Evolutionary conservation across 176 grass and related monocot species (phyloP), one percentile per base, ranked within the genome.

Genomic region (sorghum (Sorghum bicolor)): DNA sequence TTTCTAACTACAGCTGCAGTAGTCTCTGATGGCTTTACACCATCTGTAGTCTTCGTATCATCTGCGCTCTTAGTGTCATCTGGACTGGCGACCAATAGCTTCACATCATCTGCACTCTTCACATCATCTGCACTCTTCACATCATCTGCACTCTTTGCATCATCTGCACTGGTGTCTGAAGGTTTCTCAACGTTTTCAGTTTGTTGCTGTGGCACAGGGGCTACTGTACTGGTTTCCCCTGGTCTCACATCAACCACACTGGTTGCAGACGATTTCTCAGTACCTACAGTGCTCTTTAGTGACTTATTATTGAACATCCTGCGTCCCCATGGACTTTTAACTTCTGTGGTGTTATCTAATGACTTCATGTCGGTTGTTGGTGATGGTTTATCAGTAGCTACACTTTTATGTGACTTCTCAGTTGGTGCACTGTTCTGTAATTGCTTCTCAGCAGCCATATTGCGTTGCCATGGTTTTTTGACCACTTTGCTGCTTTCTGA

Each of bases 391-490:
- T 70, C 77, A 81, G 38, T 52, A 62, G 39, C 6, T 32, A 78
- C 71, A 77, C 32, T 89, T 33, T 69, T 81, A 32, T 85, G 70
- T 70, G 36, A 53, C 45, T 78, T 79, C 75, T 83, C 88, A 75
- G 84, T 25, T 24, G 37, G 28, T 28, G 34, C 55, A 64, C 62
- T 90, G 32, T 40, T 90, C 50, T 83, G 84, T 48, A 40, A 73
- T 68, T 83, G 84, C 60, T 73, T 83, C 75, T 84, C 89, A 79
- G 84, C 70, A 70, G 52, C 62, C 50, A 55, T 70, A 68, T 16
- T 8, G 39, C 20, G 80, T 80, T 90, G 84, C 88, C 88, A 90
- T 80, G 88, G 39, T 67, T 75, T 90, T 75, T 83, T 80, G 0
- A 36, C 20, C 62, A 74, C 62, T 75, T 80, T 75, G 75, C 80